A percentile compares a stretch with the other conserved stretches of the same genome.
Conservation (phyloP, 2,329 filamentous ascomycete genomes). For the Penicillium palitans region DNA sequence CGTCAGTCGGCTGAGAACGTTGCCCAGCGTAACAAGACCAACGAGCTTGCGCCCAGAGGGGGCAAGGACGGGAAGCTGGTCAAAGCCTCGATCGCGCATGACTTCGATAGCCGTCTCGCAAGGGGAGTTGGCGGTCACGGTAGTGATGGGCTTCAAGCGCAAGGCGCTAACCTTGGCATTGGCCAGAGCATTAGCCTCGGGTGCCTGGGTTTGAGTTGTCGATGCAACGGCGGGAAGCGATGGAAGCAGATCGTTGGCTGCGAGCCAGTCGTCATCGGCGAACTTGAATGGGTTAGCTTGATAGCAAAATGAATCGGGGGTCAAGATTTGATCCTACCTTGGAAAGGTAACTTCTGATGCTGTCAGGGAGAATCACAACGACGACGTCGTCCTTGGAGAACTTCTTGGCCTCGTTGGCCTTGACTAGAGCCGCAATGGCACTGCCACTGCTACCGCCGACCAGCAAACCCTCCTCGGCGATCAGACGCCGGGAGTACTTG, state of each 20-base stretch:
- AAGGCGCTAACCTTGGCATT: conserved; percentile 79
- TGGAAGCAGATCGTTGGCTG: conserved; percentile 87
- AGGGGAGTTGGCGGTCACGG: conserved; percentile 67
- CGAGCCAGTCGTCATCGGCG: conserved; percentile 97
- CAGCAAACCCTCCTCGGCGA: conserved; percentile 89
- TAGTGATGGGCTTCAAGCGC: conserved; percentile 89
- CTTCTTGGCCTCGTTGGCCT: conserved; percentile 73
- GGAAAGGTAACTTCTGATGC: conserved; percentile 93
- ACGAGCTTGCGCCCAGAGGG: conserved; percentile 71
- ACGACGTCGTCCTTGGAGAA: conserved; percentile 81
- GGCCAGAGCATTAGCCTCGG: conserved; percentile 66
- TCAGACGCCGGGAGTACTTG: conserved; percentile 81
- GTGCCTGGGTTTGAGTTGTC: conserved; percentile 28
- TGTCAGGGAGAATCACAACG: conserved; percentile 90
- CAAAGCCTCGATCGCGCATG: conserved; percentile 97
- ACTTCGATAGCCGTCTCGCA: conserved; percentile 92
- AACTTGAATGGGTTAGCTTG: conserved; percentile 55
- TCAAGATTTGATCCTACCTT: conserved; percentile 56
- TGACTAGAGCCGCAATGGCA: conserved; percentile 78
- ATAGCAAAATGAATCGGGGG: neutral
- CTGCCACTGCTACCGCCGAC: conserved; percentile 93
- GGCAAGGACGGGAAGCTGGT: conserved; percentile 88
- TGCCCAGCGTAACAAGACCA: conserved; percentile 90
- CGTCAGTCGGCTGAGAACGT: conserved; percentile 87
- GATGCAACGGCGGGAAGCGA: conserved; percentile 51